These are phyloP conservation scores for Aegle marmelos DNA, from an alignment of 345 rosid genomes.

Conservation along the genomic window DNA sequence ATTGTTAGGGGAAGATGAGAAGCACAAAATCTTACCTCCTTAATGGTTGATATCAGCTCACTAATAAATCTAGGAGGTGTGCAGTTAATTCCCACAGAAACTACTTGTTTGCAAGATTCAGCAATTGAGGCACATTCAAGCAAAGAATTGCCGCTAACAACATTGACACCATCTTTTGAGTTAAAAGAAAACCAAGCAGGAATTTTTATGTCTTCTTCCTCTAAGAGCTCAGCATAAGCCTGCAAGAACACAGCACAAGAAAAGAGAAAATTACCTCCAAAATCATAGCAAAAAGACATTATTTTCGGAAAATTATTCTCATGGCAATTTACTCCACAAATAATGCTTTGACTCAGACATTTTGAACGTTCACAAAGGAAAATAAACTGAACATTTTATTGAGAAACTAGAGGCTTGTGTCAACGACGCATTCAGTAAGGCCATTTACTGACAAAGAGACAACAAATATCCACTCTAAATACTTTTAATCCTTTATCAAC, in stretches of 20 bases:
- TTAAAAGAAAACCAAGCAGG: constrained; percentile 83
- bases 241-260: constrained; percentile 14
- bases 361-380: background rate
- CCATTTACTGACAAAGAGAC: background rate
- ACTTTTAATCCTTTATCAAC: constrained; percentile 2
- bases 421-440: background rate
- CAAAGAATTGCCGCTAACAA: constrained; percentile 76
- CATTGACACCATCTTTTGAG: constrained; percentile 72
- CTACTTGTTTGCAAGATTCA: constrained; percentile 58
- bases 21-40: constrained; percentile 41
- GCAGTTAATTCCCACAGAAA: constrained; percentile 83
- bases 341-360: constrained; percentile 4
- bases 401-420: background rate
- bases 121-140: constrained; percentile 59
- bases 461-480: background rate
- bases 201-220: constrained; percentile 54
- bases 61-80: constrained; percentile 81
- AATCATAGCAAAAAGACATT: constrained; percentile 8
- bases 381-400: background rate
- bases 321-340: background rate
- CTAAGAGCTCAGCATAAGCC: constrained; percentile 71
- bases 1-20: background rate
- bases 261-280: background rate
- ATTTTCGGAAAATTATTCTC: background rate
- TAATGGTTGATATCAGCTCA: constrained; percentile 44